Evolutionary conservation across 2,329 filamentous ascomycete genomes (phyloP).

Genomic region (Leptographium flavum): DNA sequence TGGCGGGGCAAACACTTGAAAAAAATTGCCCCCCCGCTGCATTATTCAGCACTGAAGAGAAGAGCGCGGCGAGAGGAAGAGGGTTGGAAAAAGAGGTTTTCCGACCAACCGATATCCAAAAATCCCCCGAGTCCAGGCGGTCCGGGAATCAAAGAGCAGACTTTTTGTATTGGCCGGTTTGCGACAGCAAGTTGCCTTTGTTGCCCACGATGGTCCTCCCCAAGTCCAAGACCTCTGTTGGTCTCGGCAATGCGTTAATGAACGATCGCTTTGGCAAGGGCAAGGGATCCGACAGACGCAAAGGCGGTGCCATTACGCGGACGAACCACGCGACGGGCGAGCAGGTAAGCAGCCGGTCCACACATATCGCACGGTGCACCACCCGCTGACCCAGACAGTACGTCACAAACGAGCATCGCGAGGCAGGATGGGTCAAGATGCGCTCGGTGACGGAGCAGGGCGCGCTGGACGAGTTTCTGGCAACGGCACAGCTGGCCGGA

Average conservation of each 20-base stretch:
- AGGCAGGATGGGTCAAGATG: conserved; percentile 98
- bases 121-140: neutral
- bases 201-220: conserved; percentile 47
- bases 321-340: conserved; percentile 71
- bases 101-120: no score
- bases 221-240: conserved; percentile 91
- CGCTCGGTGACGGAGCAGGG: conserved; percentile 95
- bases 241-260: conserved; percentile 95
- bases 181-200: no score
- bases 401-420: conserved; percentile 77
- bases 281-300: conserved; percentile 72
- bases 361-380: neutral
- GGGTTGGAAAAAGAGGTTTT: no score
- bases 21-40: conserved; percentile 1
- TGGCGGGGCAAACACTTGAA: neutral
- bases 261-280: conserved; percentile 95
- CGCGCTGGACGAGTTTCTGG: conserved; percentile 89
- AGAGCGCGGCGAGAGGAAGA: neutral
- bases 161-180: neutral
- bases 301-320: conserved; percentile 42
- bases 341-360: conserved; percentile 35
- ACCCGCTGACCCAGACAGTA: conserved; percentile 39
- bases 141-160: neutral
- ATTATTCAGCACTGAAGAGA: neutral
- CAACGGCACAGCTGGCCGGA: conserved; percentile 89